Base-by-base conservation (phyloP, 2,329 filamentous ascomycete species). In the Pseudogymnoascus sp. region DNA sequence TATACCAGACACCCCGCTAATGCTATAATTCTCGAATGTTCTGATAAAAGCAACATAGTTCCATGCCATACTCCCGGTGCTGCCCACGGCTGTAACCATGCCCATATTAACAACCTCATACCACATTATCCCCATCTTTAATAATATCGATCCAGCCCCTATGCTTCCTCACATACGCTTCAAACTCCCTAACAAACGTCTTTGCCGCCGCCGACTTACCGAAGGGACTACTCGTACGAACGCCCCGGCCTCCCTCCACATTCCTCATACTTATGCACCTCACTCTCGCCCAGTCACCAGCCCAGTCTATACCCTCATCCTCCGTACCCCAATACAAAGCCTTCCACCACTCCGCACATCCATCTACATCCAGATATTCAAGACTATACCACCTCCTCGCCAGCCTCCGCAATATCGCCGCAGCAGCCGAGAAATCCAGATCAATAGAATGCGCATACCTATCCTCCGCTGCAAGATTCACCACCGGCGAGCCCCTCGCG, bases 321-420 rank as follows among this genome's bases (percentile, higher is more conserved):
- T 54, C 37, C 6, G 34, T n/a, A 3, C 16, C 29, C 34, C 57
- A 60, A n/a, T 64, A 57, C 6, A 71, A 45, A 4, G 71, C 71
- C 36, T 62, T 62, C 3, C 69, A 77, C 85, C 85, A 88, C 14
- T 78, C 71, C 0, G 73, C 74, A 67, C 85, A 87, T 1, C 85
- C 85, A 0, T 82, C 85, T 40, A 88, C 72, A 69, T 87, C 84
- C 6, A 88, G 76, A 61, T 83, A 84, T 70, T 86, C 83, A 1
- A 88, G 77, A 16, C 80, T 73, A 69, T 87, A 87, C 6, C 86
- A 74, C 18, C 73, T 75, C 65, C 76, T 78, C 71, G 82, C 83
- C 11, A 88, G 74, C 66, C 80, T 78, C 60, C 80, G 79, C 60
- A 87, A 73, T 2, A 87, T 73, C 16, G 83, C 71, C 4, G 85